These are phyloP conservation scores for Colletotrichum noveboracense DNA, from an alignment of 2,329 filamentous ascomycete species.

Conservation along the genomic window DNA sequence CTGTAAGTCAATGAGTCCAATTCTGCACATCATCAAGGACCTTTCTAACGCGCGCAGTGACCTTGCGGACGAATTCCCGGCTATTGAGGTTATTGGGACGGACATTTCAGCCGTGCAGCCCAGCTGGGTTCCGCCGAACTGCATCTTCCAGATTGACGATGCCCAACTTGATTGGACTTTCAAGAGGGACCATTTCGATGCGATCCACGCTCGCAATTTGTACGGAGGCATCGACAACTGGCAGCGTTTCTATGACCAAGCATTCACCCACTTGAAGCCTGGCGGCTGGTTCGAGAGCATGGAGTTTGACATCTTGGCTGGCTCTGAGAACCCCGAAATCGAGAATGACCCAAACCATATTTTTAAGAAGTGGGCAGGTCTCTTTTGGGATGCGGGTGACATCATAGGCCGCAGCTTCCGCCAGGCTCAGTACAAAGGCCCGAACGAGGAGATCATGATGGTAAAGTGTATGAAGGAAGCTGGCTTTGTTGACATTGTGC, in stretches of 20 bases:
- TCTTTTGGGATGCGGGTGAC: constrained; percentile 33
- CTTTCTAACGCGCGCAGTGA: constrained; percentile 43
- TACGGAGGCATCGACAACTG: constrained; percentile 63
- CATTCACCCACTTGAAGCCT: constrained; percentile 52
- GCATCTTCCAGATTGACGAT: constrained; percentile 41
- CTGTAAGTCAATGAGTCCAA: neutral
- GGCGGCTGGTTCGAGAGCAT: constrained; percentile 37
- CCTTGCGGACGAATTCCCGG: constrained; percentile 46
- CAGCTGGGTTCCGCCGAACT: constrained; percentile 35
- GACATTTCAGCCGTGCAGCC: constrained; percentile 64
- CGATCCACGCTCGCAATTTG: constrained; percentile 65
- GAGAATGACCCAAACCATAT: neutral
- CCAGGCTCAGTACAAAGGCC: constrained; percentile 22
- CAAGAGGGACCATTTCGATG: constrained; percentile 51
- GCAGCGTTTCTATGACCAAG: constrained; percentile 55
- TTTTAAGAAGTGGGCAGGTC: constrained; percentile 29
- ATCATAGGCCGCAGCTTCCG: constrained; percentile 34
- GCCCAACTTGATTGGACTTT: constrained; percentile 47
- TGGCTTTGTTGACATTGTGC: constrained; percentile 26
- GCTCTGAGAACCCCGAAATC: neutral
- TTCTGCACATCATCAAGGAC: neutral
- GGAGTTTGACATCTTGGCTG: constrained; percentile 28
- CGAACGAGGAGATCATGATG: constrained; percentile 19
- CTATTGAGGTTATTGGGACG: constrained; percentile 50
- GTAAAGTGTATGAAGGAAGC: neutral